Conservation (phyloP, 768 basidiomycete genomes). For the Mycena haematopus region DNA sequence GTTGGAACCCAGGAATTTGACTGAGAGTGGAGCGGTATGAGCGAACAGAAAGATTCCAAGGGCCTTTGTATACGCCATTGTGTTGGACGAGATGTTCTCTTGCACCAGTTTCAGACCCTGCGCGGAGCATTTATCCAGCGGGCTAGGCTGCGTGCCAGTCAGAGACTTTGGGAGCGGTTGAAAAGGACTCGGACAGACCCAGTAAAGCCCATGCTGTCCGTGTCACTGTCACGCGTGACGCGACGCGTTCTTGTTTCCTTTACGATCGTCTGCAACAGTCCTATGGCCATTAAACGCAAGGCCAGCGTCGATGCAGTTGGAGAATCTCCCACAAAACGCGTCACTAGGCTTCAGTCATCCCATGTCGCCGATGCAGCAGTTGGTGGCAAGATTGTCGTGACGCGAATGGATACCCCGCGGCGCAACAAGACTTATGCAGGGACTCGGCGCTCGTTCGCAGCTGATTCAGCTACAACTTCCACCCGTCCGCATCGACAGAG, state of each 20-base stretch:
- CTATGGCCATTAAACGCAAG: conserved; percentile 36
- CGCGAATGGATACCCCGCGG: neutral
- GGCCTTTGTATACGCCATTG: conserved; percentile 65
- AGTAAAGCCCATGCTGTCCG: conserved; percentile 62
- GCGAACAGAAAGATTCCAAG: conserved; percentile 73
- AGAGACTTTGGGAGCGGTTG: conserved; percentile 2
- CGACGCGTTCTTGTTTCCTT: neutral
- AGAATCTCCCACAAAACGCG: conserved; percentile 42
- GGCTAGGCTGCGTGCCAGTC: conserved; percentile 57
- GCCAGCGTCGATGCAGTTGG: conserved; percentile 29
- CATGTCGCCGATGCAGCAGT: neutral
- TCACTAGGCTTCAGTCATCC: conserved; percentile 26
- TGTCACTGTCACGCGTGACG: conserved; percentile 27
- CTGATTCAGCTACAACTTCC: neutral
- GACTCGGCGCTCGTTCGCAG: neutral
- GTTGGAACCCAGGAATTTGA: conserved; percentile 56
- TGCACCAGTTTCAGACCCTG: conserved; percentile 70
- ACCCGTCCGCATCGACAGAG: too few species aligned
- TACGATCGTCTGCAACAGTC: neutral
- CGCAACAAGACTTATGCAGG: neutral
- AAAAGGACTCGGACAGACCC: conserved; percentile 46
- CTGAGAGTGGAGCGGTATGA: conserved; percentile 78
- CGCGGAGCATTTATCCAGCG: conserved; percentile 86
- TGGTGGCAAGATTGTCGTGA: neutral
- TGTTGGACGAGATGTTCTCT: conserved; percentile 77